phyloP scores from a whole-genome alignment of 1,284 basidiomycete genomes.

The Trametes pubescens region DNA sequence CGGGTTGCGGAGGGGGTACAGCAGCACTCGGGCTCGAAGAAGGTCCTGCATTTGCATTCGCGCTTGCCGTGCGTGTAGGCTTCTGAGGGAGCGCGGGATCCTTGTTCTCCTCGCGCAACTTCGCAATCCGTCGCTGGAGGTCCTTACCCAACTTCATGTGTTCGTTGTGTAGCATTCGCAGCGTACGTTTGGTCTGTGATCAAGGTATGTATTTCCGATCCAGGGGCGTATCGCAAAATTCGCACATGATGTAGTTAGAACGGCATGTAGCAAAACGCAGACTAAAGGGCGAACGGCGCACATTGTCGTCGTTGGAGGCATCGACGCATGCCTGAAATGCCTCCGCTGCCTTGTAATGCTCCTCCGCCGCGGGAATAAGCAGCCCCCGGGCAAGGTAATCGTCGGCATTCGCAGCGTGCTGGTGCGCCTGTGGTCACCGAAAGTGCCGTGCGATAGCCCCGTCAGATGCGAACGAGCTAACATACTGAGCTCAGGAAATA shows the following conservation, averaged over 20 bases:
- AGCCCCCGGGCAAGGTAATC: constrained; percentile 69
- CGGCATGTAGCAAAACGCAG: not conserved
- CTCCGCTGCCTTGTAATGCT: constrained; percentile 72
- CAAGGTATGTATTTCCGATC: constrained; percentile 19
- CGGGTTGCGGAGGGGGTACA: constrained; percentile 36
- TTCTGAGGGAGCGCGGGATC: constrained; percentile 66
- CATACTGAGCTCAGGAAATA: constrained; percentile 3
- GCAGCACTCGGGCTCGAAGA: constrained; percentile 27
- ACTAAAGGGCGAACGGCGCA: constrained; percentile 44
- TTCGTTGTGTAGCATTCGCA: constrained; percentile 76
- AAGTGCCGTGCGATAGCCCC: not conserved
- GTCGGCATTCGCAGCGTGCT: constrained; percentile 81
- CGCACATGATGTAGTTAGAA: not conserved
- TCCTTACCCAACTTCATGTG: constrained; percentile 75
- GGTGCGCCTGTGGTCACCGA: constrained; percentile 66
- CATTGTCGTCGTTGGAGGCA: constrained; percentile 74
- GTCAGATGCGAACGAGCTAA: constrained; percentile 1
- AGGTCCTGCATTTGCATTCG: constrained; percentile 23
- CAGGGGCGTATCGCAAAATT: not conserved
- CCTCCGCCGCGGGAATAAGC: constrained; percentile 71
- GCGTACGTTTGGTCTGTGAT: constrained; percentile 75
- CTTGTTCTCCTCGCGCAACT: constrained; percentile 74
- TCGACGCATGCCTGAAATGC: constrained; percentile 76
- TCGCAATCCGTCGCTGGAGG: constrained; percentile 71
- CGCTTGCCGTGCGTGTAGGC: constrained; percentile 35